Conservation (phyloP, 768 basidiomycete species). For the Lentinula aciculospora region DNA sequence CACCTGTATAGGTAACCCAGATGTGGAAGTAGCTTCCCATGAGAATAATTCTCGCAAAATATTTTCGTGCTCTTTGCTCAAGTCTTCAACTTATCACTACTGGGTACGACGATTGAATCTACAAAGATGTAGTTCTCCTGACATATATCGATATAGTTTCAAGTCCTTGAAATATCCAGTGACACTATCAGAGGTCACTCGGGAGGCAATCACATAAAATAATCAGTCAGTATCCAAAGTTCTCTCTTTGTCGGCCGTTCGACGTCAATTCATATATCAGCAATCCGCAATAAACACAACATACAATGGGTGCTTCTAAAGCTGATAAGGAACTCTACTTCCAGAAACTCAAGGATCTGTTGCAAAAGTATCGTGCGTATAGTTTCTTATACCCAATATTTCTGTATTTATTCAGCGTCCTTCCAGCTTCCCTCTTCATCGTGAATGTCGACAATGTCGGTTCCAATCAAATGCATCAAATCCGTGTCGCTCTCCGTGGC, state of each 20-base stretch:
- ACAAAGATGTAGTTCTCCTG: too few species aligned
- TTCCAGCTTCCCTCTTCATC: conserved; percentile 91
- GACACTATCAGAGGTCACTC: conserved; percentile 87
- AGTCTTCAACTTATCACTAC: neutral
- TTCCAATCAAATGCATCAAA: conserved; percentile 99
- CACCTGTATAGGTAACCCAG: neutral
- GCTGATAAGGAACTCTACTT: conserved; percentile 92
- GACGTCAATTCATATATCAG: conserved; percentile 9
- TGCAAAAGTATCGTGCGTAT: conserved; percentile 80
- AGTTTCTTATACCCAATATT: neutral
- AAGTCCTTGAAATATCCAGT: conserved; percentile 91
- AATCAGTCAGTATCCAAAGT: neutral
- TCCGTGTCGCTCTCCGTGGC: conserved; percentile 91
- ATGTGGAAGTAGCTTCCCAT: neutral
- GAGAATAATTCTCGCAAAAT: neutral
- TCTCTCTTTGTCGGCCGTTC: conserved; percentile 19
- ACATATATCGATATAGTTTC: neutral
- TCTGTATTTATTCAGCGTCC: conserved; percentile 5
- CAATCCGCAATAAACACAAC: conserved; percentile 15
- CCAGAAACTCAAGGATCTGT: conserved; percentile 86
- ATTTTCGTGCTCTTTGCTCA: neutral
- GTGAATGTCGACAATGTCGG: conserved; percentile 99
- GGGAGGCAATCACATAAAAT: conserved; percentile 66
- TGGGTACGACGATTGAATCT: neutral
- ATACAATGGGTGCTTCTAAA: conserved; percentile 88